phyloP scores from a whole-genome alignment of 805 yeast species.

The Monosporozyma aerobia region DNA sequence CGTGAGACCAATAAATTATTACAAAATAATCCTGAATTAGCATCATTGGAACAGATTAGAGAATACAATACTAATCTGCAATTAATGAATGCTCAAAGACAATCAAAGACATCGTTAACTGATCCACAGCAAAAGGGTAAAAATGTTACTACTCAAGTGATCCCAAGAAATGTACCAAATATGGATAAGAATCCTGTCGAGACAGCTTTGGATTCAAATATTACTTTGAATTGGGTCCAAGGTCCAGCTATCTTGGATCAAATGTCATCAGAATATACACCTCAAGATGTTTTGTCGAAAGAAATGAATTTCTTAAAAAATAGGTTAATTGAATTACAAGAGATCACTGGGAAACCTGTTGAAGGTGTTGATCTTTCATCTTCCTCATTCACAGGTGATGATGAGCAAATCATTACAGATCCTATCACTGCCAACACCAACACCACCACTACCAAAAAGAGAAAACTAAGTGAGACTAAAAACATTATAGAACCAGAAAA shows the following conservation, averaged over 20 bases:
- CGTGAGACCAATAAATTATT: constrained; percentile 5
- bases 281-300: constrained; percentile 18
- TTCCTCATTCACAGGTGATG: neutral
- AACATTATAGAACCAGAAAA: neutral
- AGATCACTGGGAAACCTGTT: constrained; percentile 21
- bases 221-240: constrained; percentile 22
- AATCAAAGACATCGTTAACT: constrained; percentile 9
- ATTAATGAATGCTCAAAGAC: constrained; percentile 10
- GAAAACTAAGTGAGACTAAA: neutral
- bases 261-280: constrained; percentile 16
- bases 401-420: constrained; percentile 4
- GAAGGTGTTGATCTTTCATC: constrained; percentile 11
- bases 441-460: neutral
- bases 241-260: constrained; percentile 27
- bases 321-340: constrained; percentile 24
- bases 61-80: constrained; percentile 25
- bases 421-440: neutral
- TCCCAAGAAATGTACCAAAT: constrained; percentile 17
- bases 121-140: constrained; percentile 10
- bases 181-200: constrained; percentile 19
- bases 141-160: constrained; percentile 14
- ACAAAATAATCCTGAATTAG: constrained; percentile 16
- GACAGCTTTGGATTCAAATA: constrained; percentile 12
- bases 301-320: constrained; percentile 23
- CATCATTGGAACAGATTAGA: constrained; percentile 24